Conservation (phyloP, 352 stramenopile species). For the Phytophthora rubi region DNA sequence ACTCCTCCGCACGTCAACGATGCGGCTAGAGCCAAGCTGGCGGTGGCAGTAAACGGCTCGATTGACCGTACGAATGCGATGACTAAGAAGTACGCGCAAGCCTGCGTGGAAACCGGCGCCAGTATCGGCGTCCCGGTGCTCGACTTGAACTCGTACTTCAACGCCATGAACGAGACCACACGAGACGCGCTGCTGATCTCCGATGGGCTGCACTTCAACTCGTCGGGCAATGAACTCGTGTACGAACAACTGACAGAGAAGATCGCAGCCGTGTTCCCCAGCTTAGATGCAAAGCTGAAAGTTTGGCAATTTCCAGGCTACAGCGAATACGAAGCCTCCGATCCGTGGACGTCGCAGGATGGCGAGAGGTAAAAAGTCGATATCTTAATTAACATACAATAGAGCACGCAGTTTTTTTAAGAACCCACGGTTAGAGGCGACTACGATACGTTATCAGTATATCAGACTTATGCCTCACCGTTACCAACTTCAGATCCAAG, state of each 20-base stretch:
- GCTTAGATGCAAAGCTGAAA: conserved; percentile 8
- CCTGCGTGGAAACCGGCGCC: conserved; percentile 41
- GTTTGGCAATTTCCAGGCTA: conserved; percentile 22
- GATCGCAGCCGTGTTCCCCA: conserved; percentile 31
- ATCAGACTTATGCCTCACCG: background rate
- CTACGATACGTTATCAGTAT: no score
- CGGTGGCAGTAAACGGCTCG: conserved; percentile 31
- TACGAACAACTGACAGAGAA: conserved; percentile 37
- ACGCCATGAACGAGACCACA: conserved; percentile 39
- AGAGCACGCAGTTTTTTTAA: background rate
- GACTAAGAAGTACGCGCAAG: conserved; percentile 42
- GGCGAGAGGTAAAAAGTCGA: background rate
- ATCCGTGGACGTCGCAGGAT: conserved; percentile 16
- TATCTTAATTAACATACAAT: background rate
- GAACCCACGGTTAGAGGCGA: no score
- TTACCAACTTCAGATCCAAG: conserved; percentile 3
- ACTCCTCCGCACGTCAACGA: conserved; percentile 33
- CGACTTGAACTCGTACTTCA: conserved; percentile 57
- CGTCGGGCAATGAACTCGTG: conserved; percentile 48
- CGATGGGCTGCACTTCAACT: conserved; percentile 59
- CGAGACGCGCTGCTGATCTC: conserved; percentile 39
- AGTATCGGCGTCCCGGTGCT: conserved; percentile 39
- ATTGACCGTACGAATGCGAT: conserved; percentile 31
- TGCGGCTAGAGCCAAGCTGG: conserved; percentile 22
- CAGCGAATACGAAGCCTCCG: conserved; percentile 10